Evolutionary conservation across 441 rosid genomes (phyloP).

Genomic region (Isatis lusitanica): DNA sequence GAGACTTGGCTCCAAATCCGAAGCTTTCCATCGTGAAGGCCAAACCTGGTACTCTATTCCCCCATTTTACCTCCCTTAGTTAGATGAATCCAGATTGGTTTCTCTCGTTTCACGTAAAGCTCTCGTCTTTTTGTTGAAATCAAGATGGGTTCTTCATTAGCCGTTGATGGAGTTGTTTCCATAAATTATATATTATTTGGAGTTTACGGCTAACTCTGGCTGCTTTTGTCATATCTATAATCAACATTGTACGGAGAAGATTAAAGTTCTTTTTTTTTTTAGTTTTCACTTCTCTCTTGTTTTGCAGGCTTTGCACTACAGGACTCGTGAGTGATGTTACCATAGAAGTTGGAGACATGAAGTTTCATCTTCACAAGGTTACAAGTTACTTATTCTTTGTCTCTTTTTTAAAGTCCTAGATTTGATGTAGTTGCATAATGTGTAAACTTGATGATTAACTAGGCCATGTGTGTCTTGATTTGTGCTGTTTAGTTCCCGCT

Average conservation of each 20-base stretch:
- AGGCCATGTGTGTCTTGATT: neutral
- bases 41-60: conserved; percentile 43
- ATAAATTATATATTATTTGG: neutral
- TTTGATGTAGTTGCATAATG: neutral
- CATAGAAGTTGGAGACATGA: conserved; percentile 54
- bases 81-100: neutral
- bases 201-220: neutral
- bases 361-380: conserved; percentile 75
- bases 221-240: too few species aligned
- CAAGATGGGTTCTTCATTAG: neutral
- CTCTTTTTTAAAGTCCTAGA: neutral
- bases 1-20: conserved; percentile 58
- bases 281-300: neutral
- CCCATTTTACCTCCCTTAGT: neutral
- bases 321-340: conserved; percentile 72
- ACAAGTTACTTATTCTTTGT: neutral
- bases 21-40: conserved; percentile 54
- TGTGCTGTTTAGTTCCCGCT: conserved; percentile 53
- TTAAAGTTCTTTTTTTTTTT: neutral
- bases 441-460: neutral
- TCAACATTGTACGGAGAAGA: too few species aligned
- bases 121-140: neutral
- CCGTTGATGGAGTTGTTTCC: neutral
- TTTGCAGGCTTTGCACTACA: conserved; percentile 58
- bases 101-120: neutral